These are phyloP conservation scores for Mycena latifolia DNA, from an alignment of 768 basidiomycete species.

Conservation along the genomic window DNA sequence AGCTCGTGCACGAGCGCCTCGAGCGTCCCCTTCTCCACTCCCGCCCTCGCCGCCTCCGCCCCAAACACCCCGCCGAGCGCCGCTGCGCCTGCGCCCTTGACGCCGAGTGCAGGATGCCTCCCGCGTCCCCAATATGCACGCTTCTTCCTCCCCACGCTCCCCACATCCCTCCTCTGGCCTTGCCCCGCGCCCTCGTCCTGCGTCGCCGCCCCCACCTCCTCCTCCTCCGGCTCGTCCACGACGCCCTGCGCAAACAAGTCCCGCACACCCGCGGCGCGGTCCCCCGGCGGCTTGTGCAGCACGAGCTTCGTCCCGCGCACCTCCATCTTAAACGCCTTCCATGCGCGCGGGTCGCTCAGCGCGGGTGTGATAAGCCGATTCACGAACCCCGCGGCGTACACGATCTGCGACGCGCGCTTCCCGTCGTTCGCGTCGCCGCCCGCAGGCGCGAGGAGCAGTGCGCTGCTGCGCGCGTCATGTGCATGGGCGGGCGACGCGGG, in stretches of 20 bases:
- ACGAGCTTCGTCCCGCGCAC: conserved; percentile 88
- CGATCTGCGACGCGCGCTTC: conserved; percentile 82
- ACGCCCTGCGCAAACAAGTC: conserved; percentile 74
- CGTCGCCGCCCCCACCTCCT: conserved; percentile 54
- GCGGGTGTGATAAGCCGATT: conserved; percentile 70
- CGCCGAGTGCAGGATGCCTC: conserved; percentile 57
- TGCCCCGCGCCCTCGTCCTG: conserved; percentile 70
- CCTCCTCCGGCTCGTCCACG: conserved; percentile 65
- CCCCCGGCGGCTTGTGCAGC: conserved; percentile 87
- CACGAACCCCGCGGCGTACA: conserved; percentile 81
- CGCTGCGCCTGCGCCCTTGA: conserved; percentile 32
- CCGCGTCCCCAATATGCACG: conserved; percentile 68
- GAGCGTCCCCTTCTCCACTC: conserved; percentile 74
- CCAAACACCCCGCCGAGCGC: conserved; percentile 17
- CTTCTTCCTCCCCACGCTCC: conserved; percentile 26
- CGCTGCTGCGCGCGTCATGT: conserved; percentile 42
- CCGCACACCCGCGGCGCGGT: conserved; percentile 72
- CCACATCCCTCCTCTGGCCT: conserved; percentile 50
- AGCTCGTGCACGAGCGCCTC: conserved; percentile 88
- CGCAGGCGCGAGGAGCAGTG: conserved; percentile 46
- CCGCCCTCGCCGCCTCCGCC: conserved; percentile 11
- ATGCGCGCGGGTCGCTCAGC: conserved; percentile 67
- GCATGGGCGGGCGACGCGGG: conserved; percentile 18
- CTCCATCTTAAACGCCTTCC: conserved; percentile 90
- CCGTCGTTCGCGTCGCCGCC: conserved; percentile 54